phyloP scores from a whole-genome alignment of 169 alveolate species.

The Plasmodium blacklocki region DNA sequence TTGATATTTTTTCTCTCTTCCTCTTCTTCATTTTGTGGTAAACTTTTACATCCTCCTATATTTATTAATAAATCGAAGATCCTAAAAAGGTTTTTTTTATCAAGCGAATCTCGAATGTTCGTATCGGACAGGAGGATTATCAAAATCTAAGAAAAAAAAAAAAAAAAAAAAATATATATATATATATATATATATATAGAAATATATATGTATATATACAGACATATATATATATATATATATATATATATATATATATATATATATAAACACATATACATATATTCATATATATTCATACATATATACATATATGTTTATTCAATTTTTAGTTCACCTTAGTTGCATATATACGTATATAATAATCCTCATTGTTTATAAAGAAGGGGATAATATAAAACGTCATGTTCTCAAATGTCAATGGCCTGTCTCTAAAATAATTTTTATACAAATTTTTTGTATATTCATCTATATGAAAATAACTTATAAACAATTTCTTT shows the following conservation, averaged over 20 bases:
- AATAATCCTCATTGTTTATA: slow-evolving; percentile 30
- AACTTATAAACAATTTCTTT: slow-evolving; percentile 27
- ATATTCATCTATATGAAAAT: slow-evolving; percentile 48
- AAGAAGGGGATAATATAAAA: slow-evolving; percentile 13
- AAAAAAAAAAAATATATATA: slow-evolving; percentile 1
- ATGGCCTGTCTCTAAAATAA: slow-evolving; percentile 13
- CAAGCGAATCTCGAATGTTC: slow-evolving; percentile 49
- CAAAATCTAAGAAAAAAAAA: slow-evolving; percentile 25
- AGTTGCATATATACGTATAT: slow-evolving; percentile 31
- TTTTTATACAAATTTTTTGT: slow-evolving; percentile 52
- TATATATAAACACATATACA: slow-evolving; percentile 6
- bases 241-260: neutral
- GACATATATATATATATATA: neutral
- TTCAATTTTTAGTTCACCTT: slow-evolving; percentile 21
- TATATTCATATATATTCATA: neutral
- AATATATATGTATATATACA: neutral
- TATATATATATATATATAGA: neutral
- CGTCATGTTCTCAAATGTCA: slow-evolving; percentile 44
- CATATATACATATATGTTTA: neutral
- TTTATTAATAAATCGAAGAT: slow-evolving; percentile 51
- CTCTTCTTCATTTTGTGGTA: no score
- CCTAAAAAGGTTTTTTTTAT: slow-evolving; percentile 29
- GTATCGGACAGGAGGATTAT: slow-evolving; percentile 40
- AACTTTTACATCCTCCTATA: slow-evolving; percentile 18
- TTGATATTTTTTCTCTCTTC: slow-evolving; percentile 46